Evolutionary conservation across 2,329 filamentous ascomycete genomes (phyloP), one percentile per base, ranked within the genome.

Genomic region (Fusarium sambucinum): DNA sequence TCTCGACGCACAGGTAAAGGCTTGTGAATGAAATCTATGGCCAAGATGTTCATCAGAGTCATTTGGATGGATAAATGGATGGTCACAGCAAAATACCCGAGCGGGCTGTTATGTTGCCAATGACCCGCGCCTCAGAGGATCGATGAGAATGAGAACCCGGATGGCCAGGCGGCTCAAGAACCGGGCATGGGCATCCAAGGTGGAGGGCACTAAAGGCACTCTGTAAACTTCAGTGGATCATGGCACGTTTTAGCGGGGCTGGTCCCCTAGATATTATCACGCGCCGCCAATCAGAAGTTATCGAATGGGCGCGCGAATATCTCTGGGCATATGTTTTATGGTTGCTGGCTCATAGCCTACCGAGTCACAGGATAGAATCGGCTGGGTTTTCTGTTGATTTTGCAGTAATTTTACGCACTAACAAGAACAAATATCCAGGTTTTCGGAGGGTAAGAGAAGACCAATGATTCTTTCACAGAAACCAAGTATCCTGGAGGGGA

Each of bases 81-180:
- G 46, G 46, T 25, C 52, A 61, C 37, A 55, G 57, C 62, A 54
- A 66, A 66, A 50, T 55, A 41, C 53, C 59, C 57, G 44, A 51
- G 56, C 69, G 68, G 69, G 61, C 67, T 65, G 70, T 59, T 69
- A 27, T 38, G 47, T 51, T 45, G 59, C 59, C 42, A 59, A 61
- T 59, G 62, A 35, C 52, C 52, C 52, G 46, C 30, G 50, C 62
- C 58, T 42, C 56, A 69, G 68, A 70, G 59, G 52, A 47, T 64
- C 51, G 42, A 42, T 53, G 41, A 52, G 45, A 55, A 17, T 72
- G 74, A 76, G 74, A 73, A 76, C 75, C 74, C 71, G 70, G 74
- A 76, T 75, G 75, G 74, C 66, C 74, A 68, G 41, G 57, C 57
- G 60, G 67, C 63, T 67, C 53, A 65, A 53, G 56, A 56, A 48